Conservation (phyloP, 805 yeast genomes). For the Peterozyma toletana region DNA sequence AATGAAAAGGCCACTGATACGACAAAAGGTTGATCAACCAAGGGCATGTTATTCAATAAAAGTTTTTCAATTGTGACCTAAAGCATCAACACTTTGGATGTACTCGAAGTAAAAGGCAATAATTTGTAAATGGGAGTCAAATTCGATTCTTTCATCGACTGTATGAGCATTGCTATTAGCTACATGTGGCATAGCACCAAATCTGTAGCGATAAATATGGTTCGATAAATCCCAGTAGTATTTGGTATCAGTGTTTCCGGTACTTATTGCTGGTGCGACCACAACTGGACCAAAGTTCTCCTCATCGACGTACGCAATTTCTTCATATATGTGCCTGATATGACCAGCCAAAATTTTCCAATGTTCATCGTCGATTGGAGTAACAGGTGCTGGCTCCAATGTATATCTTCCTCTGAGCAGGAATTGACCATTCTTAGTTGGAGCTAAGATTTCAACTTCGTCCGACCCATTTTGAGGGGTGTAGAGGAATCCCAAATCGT, state of each 20-base stretch:
- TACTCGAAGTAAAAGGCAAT: conserved; percentile 51
- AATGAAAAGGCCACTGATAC: too few relatives aligned
- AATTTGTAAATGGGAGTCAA: conserved; percentile 51
- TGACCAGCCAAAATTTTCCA: conserved; percentile 44
- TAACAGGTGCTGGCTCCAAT: conserved; percentile 33
- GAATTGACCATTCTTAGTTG: conserved; percentile 35
- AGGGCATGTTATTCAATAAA: too few relatives aligned
- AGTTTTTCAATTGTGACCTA: too few relatives aligned
- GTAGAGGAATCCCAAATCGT: conserved; percentile 37
- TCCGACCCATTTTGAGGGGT: conserved; percentile 16
- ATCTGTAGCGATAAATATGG: conserved; percentile 52
- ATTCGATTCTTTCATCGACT: conserved; percentile 51
- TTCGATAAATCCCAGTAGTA: conserved; percentile 51
- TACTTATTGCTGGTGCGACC: conserved; percentile 52
- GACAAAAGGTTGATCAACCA: too few relatives aligned
- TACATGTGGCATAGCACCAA: conserved; percentile 31
- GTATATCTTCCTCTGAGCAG: conserved; percentile 19
- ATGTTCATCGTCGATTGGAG: conserved; percentile 26
- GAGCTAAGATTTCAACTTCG: conserved; percentile 11
- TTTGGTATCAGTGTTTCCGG: conserved; percentile 64
- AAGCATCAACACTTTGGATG: conserved; percentile 31
- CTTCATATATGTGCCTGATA: conserved; percentile 50
- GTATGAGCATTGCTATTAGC: conserved; percentile 44
- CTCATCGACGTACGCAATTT: conserved; percentile 29
- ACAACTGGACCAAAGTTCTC: conserved; percentile 20